phyloP scores from a whole-genome alignment of 1,139 yeast species.

The Zygosaccharomyces sapae region DNA sequence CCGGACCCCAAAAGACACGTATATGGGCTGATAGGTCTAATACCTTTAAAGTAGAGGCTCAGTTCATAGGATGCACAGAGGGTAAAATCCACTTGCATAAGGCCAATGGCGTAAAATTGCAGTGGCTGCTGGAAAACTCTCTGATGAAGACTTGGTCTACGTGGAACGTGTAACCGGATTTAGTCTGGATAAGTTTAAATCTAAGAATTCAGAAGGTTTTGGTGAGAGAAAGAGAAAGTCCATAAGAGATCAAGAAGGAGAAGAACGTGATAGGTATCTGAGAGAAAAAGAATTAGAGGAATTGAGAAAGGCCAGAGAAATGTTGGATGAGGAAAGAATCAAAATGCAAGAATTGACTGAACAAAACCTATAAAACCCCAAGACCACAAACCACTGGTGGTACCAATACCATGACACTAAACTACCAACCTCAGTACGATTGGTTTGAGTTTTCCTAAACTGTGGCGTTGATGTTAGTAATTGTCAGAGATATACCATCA shows the following conservation, averaged over 20 bases:
- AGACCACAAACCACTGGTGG: slow-evolving; percentile 32
- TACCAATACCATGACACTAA: slow-evolving; percentile 25
- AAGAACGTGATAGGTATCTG: slow-evolving; percentile 35
- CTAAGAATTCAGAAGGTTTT: slow-evolving; percentile 15
- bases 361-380: slow-evolving; percentile 39
- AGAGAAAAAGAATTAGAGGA: slow-evolving; percentile 36
- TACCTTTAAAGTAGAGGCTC: slow-evolving; percentile 94
- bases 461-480: slow-evolving; percentile 93
- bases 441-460: slow-evolving; percentile 95
- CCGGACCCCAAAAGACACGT: slow-evolving; percentile 85
- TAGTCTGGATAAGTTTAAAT: slow-evolving; percentile 57
- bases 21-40: slow-evolving; percentile 97
- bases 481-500: slow-evolving; percentile 86
- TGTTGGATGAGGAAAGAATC: slow-evolving; percentile 35
- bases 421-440: slow-evolving; percentile 59
- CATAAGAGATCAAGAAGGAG: slow-evolving; percentile 34
- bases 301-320: slow-evolving; percentile 36
- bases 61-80: slow-evolving; percentile 85
- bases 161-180: slow-evolving; percentile 88
- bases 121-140: slow-evolving; percentile 82
- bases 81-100: slow-evolving; percentile 94
- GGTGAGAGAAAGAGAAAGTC: slow-evolving; percentile 38
- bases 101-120: slow-evolving; percentile 94
- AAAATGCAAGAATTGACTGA: slow-evolving; percentile 27
- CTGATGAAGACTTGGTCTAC: slow-evolving; percentile 79